Conservation (phyloP, 2,329 filamentous ascomycete genomes). For the Ambrosiella cleistominuta region DNA sequence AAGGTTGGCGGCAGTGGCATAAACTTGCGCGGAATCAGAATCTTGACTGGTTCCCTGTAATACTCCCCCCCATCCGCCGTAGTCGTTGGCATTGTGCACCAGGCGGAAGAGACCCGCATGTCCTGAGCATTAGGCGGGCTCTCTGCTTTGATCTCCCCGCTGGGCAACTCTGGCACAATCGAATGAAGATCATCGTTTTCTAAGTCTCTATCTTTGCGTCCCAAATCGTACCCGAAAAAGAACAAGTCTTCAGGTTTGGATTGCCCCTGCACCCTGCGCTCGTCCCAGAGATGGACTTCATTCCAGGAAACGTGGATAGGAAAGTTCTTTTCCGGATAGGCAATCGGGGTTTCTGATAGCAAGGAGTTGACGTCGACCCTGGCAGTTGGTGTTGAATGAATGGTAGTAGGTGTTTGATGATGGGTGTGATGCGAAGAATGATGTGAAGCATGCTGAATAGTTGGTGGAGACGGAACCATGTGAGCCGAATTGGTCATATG, state of each 20-base stretch:
- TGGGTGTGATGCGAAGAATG: not conserved
- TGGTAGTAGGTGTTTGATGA: not conserved
- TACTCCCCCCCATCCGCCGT: constrained; percentile 30
- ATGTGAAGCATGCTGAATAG: not conserved
- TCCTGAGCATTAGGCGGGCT: constrained; percentile 11
- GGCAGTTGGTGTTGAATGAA: constrained; percentile 15
- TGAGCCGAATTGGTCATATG: constrained; percentile 13
- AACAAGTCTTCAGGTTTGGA: constrained; percentile 21
- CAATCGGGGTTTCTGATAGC: constrained; percentile 31
- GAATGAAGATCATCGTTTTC: constrained; percentile 54
- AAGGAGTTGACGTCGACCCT: constrained; percentile 49
- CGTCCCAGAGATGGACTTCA: constrained; percentile 6
- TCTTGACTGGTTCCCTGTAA: constrained; percentile 49
- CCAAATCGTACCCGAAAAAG: constrained; percentile 55
- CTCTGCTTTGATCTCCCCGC: constrained; percentile 7
- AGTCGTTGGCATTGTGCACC: constrained; percentile 8
- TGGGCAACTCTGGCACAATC: constrained; percentile 29
- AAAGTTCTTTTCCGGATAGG: constrained; percentile 4
- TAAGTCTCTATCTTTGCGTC: constrained; percentile 50
- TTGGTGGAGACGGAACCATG: constrained; percentile 12
- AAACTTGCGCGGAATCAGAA: constrained; percentile 33
- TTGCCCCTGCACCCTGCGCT: not conserved
- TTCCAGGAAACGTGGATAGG: constrained; percentile 5
- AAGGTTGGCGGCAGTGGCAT: constrained; percentile 34
- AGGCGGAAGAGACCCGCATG: constrained; percentile 7